Evolutionary conservation across 208 protist species (phyloP).

Genomic region (Acanthamoeba triangularis): DNA sequence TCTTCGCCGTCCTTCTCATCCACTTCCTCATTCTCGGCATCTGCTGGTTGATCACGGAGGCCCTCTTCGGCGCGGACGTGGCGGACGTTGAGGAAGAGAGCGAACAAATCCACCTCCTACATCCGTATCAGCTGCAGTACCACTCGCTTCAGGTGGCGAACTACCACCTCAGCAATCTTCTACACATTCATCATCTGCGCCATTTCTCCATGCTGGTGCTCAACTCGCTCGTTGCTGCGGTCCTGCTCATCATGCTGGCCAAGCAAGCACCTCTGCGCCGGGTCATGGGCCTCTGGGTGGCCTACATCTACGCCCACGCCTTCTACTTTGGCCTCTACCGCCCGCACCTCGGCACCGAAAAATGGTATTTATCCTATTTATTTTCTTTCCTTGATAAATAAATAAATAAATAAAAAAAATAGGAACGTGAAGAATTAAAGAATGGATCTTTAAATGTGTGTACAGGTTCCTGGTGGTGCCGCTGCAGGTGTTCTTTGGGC

Average conservation of each 20-base stretch:
- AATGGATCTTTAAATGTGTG: background rate
- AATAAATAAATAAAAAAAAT: background rate
- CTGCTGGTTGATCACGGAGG: background rate
- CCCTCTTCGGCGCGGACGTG: background rate
- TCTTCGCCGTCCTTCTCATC: background rate
- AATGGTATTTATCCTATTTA: background rate
- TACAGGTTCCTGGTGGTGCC: conserved; percentile 49
- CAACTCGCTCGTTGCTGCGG: background rate
- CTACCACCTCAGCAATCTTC: conserved; percentile 2
- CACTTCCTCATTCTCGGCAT: background rate
- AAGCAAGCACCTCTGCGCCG: background rate
- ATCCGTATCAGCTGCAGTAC: background rate
- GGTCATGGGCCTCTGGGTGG: background rate
- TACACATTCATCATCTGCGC: background rate
- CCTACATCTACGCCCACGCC: conserved; percentile 39
- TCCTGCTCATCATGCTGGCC: background rate
- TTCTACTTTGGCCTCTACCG: conserved; percentile 39
- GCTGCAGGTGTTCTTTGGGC: conserved; percentile 55
- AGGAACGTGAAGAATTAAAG: background rate
- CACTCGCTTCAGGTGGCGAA: background rate
- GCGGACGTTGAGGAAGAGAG: background rate
- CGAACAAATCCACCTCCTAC: background rate
- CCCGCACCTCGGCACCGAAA: conserved; percentile 19
- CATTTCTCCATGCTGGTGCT: conserved; percentile 17
- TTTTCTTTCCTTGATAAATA: background rate